Evolutionary conservation across 2,329 filamentous ascomycete species (phyloP).

Genomic region (Calycina marina): DNA sequence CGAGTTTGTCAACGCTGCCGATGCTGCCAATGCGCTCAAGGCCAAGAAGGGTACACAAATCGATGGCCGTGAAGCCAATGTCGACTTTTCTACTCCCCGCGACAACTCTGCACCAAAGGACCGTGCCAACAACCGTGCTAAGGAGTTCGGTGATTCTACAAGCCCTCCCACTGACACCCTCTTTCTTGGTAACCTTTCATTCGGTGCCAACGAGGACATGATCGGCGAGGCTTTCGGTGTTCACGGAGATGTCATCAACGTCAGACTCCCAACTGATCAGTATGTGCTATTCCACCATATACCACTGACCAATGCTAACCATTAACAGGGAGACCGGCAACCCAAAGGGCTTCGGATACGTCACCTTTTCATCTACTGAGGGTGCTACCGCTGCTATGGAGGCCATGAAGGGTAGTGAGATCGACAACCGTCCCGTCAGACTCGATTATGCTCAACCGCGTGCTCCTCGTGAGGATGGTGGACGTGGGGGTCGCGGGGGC

Average conservation of each 20-base stretch:
- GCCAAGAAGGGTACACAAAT: conserved; percentile 50
- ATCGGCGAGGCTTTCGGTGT: conserved; percentile 49
- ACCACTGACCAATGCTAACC: conserved; percentile 14
- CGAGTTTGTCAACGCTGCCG: conserved; percentile 45
- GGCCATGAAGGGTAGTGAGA: conserved; percentile 45
- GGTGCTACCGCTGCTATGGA: conserved; percentile 51
- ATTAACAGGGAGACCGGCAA: conserved; percentile 39
- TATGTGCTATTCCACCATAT: conserved; percentile 16
- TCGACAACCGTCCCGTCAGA: conserved; percentile 50
- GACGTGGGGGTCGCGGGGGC: conserved; percentile 28
- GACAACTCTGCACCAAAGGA: conserved; percentile 32
- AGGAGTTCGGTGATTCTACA: conserved; percentile 46
- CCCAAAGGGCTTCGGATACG: conserved; percentile 62
- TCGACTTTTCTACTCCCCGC: conserved; percentile 54
- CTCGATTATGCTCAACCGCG: conserved; percentile 54
- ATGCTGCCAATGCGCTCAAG: conserved; percentile 47
- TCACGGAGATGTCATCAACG: conserved; percentile 46
- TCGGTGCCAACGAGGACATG: conserved; percentile 49
- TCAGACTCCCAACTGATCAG: conserved; percentile 56
- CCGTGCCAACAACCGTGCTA: conserved; percentile 34
- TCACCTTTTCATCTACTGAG: conserved; percentile 52
- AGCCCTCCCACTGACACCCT: conserved; percentile 53
- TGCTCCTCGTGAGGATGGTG: conserved; percentile 31
- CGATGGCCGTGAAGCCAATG: conserved; percentile 52
- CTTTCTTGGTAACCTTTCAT: conserved; percentile 59